Evolutionary conservation across 2,329 filamentous ascomycete genomes (phyloP).

Genomic region (Exophiala sp.): DNA sequence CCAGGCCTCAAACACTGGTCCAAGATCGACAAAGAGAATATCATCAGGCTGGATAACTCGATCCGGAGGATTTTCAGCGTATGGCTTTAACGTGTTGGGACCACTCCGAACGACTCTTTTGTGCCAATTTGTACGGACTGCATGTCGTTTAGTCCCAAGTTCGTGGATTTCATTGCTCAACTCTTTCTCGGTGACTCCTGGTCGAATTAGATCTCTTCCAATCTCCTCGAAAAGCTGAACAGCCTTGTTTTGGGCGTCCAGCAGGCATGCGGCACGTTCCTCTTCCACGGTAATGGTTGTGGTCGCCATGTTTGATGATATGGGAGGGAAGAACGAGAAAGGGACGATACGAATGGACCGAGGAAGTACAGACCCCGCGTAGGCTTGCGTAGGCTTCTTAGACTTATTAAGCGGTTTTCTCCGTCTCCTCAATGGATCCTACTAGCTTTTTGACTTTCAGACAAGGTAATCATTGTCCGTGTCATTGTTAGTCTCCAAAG

Average conservation of each 20-base stretch:
- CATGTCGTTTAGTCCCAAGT: conserved; percentile 42
- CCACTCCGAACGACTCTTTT: conserved; percentile 51
- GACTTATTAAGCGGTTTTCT: too few relatives aligned
- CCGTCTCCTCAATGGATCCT: too few relatives aligned
- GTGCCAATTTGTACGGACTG: conserved; percentile 51
- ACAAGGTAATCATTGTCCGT: too few relatives aligned
- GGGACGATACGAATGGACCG: too few relatives aligned
- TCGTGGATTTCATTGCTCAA: conserved; percentile 49
- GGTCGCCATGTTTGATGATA: too few relatives aligned
- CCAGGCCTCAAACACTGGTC: conserved; percentile 52
- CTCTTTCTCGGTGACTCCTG: conserved; percentile 48
- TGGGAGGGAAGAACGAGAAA: too few relatives aligned
- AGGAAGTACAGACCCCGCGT: too few relatives aligned
- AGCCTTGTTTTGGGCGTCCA: conserved; percentile 48
- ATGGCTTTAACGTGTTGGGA: conserved; percentile 49
- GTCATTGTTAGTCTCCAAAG: too few relatives aligned
- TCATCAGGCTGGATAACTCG: conserved; percentile 48
- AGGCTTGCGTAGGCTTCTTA: too few relatives aligned
- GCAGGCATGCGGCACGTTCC: conserved; percentile 30
- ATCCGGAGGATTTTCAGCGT: conserved; percentile 50
- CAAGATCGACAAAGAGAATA: conserved; percentile 52
- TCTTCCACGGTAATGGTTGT: conserved; percentile 1
- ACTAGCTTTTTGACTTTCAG: too few relatives aligned
- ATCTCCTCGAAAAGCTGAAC: conserved; percentile 48
- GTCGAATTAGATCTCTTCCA: conserved; percentile 43